A percentile compares a stretch with the other conserved stretches of the same genome.
Conservation (phyloP, 345 rosid genomes). For the Microthlaspi erraticum region DNA sequence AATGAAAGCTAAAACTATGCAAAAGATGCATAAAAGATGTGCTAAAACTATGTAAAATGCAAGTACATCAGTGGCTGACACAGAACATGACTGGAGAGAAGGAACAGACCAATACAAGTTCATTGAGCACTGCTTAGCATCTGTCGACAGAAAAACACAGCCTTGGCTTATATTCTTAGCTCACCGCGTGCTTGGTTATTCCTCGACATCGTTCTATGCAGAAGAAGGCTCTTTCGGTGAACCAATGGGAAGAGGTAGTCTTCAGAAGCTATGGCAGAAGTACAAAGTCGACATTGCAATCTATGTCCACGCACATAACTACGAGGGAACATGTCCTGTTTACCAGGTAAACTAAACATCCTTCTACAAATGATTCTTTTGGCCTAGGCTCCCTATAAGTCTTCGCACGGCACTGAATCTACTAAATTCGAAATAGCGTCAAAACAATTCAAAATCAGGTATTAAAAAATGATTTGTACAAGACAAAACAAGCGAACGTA, state of each 20-base stretch:
- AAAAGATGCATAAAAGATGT: no score
- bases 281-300: slow-evolving; percentile 78
- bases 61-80: no score
- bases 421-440: no score
- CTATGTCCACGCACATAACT: slow-evolving; percentile 74
- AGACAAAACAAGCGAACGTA: no score
- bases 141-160: slow-evolving; percentile 72
- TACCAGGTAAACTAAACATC: slow-evolving; percentile 59
- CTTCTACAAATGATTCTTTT: no score
- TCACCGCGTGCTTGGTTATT: slow-evolving; percentile 73
- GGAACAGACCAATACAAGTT: slow-evolving; percentile 76
- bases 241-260: slow-evolving; percentile 71
- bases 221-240: slow-evolving; percentile 63
- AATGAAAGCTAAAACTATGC: no score
- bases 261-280: slow-evolving; percentile 79
- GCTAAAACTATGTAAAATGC: no score
- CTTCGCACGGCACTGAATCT: no score
- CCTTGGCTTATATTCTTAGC: slow-evolving; percentile 78
- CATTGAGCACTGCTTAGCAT: slow-evolving; percentile 69
- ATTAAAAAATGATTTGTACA: no score
- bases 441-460: no score
- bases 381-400: no score
- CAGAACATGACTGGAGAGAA: slow-evolving; percentile 80
- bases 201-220: slow-evolving; percentile 57
- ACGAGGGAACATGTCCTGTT: slow-evolving; percentile 78